These are phyloP conservation scores for Clavariopsis aquatica DNA, from an alignment of 495 filamentous ascomycete species.

Conservation along the genomic window DNA sequence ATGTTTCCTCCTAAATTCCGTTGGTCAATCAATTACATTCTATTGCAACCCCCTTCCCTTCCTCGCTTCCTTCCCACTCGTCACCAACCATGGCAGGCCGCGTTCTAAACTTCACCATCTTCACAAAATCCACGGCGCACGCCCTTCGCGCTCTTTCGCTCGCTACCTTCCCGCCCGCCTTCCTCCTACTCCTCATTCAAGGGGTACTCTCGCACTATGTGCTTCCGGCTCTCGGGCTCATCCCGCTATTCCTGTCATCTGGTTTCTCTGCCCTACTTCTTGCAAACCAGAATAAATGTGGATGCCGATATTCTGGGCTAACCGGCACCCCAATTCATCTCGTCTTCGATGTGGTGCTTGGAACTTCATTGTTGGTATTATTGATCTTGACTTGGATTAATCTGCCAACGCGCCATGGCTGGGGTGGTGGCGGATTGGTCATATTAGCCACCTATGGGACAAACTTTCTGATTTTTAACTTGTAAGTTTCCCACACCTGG, in stretches of 20 bases:
- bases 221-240: conserved; percentile 24
- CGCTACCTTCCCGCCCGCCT: conserved; percentile 24
- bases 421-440: conserved; percentile 5
- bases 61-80: background rate
- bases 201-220: conserved; percentile 17
- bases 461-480: conserved; percentile 22
- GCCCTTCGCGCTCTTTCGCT: conserved; percentile 24
- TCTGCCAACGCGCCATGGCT: background rate
- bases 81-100: conserved; percentile 5
- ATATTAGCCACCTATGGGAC: conserved; percentile 33
- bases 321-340: conserved; percentile 19
- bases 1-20: too few relatives aligned
- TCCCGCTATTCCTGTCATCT: conserved; percentile 28
- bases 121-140: conserved; percentile 19
- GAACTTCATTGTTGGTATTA: conserved; percentile 10
- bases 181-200: conserved; percentile 29
- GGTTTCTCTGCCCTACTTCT: conserved; percentile 20
- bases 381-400: conserved; percentile 26
- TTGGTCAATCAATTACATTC: too few relatives aligned
- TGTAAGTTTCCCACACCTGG: conserved; percentile 21
- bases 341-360: conserved; percentile 12
- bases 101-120: conserved; percentile 11
- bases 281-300: conserved; percentile 15
- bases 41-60: too few relatives aligned
- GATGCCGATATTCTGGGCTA: conserved; percentile 17